Percentiles rank a stretch among this genome's conserved stretches.
phyloP scores from a whole-genome alignment of 768 basidiomycete genomes.

The Kwoniella europaea region DNA sequence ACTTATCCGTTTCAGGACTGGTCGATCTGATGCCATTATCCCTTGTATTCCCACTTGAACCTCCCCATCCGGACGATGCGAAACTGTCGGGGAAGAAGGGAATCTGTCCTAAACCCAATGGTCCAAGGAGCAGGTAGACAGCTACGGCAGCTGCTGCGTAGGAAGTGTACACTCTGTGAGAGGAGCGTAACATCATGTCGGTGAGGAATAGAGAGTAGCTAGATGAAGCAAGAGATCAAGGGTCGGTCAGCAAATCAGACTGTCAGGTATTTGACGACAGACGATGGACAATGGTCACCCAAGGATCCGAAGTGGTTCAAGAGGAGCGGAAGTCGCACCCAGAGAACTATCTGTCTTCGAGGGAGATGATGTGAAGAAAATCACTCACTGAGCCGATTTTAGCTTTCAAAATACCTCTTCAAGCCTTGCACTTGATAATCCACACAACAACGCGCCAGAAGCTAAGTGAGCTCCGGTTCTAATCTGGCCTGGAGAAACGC shows the following conservation, averaged over 20 bases:
- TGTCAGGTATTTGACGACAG: no score
- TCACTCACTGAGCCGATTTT: neutral
- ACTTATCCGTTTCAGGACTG: slow-evolving; percentile 9
- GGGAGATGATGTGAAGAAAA: neutral
- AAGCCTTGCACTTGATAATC: neutral
- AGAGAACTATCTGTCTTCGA: no score
- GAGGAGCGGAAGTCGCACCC: no score
- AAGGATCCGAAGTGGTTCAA: no score
- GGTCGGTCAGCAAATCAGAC: no score
- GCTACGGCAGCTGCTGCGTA: slow-evolving; percentile 13
- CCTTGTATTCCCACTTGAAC: slow-evolving; percentile 22
- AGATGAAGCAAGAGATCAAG: no score
- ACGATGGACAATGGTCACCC: no score
- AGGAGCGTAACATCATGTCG: slow-evolving; percentile 4
- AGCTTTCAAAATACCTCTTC: neutral
- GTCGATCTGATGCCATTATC: slow-evolving; percentile 26
- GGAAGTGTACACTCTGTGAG: neutral
- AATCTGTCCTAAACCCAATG: slow-evolving; percentile 15
- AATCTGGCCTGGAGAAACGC: neutral
- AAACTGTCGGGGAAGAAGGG: slow-evolving; percentile 18
- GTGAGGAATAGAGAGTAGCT: neutral
- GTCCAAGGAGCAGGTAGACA: slow-evolving; percentile 13
- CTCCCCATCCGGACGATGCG: neutral
- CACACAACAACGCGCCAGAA: neutral
- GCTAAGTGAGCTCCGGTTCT: neutral